Evolutionary conservation across 257 asterid species (phyloP), one percentile per base, ranked within the genome.

Genomic region (Perilla frutescens): DNA sequence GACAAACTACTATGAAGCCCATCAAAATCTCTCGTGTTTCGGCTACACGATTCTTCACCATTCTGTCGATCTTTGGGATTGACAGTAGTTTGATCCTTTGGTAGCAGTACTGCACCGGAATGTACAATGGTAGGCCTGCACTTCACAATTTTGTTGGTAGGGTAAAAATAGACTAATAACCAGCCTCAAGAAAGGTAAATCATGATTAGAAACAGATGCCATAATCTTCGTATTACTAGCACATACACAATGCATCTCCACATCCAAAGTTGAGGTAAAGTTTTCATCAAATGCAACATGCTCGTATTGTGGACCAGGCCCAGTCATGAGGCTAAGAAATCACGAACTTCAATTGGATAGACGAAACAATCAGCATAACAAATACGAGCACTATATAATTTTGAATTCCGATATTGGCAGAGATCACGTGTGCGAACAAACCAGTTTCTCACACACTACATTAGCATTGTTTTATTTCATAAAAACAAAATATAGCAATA

Each of bases 81-180:
- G 68, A 14, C 45, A 12, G 72, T 20, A 20, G 80, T 60, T 68
- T 82, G 92, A 68, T 85, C 91, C 70, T 88, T 92, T 2, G 82
- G 81, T 60, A 77, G 81, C 56, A 77, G 86, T 66, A 79, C 70
- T 37, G 85, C 49, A 77, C 71, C 84, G 15, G 98, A 88, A 88
- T 88, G 96, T 51, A 92, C 85, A 82, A 88, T 68, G 29, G 96
- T 88, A 13, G 94, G 87, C 86, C 96, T 92, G 82, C 76, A 79
- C 20, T 48, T 39, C 32, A 66, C 8, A 76, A 26, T 49, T 26
- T 41, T 26, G 54, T 9, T 44, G 12, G 15, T 43, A 36, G 43
- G 4, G 26, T 3, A 32, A 12, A 66, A 65, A 55, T 43, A 68
- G n/a, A 12, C 60, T 3, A 56, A 32, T 4, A 58, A 26, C 13